Evolutionary conservation across 495 filamentous ascomycete genomes (phyloP).

Genomic region (Aspergillus saccharolyticus): DNA sequence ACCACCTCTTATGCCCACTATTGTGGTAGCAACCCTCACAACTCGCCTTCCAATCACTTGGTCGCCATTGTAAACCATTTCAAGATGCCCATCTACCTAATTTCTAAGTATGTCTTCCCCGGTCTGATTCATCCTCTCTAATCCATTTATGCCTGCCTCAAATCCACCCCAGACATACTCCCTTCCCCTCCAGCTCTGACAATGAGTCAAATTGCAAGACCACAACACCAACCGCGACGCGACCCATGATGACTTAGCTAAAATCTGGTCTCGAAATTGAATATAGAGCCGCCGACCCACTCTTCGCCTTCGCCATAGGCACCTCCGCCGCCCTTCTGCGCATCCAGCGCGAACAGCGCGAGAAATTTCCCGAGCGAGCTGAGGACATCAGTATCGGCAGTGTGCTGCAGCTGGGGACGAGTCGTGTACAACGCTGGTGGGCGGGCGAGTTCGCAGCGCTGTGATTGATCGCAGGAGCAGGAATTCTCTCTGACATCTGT

Average conservation of each 20-base stretch:
- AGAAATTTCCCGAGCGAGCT: conserved; percentile 38
- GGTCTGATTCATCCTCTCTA: background rate
- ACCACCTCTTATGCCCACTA: too few relatives aligned
- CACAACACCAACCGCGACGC: background rate
- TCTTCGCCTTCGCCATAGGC: conserved; percentile 84
- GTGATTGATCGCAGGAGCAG: conserved; percentile 3
- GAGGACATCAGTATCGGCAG: conserved; percentile 29
- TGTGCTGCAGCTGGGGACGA: conserved; percentile 27
- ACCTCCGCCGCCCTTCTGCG: conserved; percentile 49
- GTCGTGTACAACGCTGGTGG: conserved; percentile 41
- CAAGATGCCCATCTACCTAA: conserved; percentile 35
- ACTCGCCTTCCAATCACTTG: too few relatives aligned
- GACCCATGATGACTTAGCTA: background rate
- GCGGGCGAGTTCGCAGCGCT: conserved; percentile 39
- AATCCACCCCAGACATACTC: background rate
- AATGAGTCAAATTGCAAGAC: background rate
- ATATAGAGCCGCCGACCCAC: conserved; percentile 70
- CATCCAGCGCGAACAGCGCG: conserved; percentile 78
- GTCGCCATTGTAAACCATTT: too few relatives aligned
- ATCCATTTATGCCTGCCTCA: background rate
- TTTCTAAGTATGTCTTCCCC: conserved; percentile 35
- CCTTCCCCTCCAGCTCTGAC: background rate
- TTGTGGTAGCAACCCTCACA: too few relatives aligned
- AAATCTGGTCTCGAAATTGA: too few relatives aligned
- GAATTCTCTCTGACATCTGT: conserved; percentile 1